Evolutionary conservation across 331 rosid species (phyloP).

Genomic region (Quercus lobata): DNA sequence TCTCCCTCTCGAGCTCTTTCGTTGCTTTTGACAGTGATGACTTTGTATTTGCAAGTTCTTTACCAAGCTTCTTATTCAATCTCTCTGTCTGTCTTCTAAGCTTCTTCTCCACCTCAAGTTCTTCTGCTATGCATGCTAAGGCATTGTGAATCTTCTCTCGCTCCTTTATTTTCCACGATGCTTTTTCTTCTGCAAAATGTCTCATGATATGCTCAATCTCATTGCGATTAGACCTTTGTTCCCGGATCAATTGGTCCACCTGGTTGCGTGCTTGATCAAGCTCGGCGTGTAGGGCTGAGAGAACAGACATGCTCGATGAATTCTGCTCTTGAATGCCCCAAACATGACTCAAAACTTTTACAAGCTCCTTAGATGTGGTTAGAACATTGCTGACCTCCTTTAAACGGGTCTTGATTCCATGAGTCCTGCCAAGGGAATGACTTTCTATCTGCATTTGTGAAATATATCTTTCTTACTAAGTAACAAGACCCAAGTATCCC

Average conservation of each 20-base stretch:
- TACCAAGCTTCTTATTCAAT: constrained; percentile 74
- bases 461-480: not conserved
- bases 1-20: constrained; percentile 79
- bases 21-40: constrained; percentile 44
- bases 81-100: constrained; percentile 76
- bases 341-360: constrained; percentile 63
- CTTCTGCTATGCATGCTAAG: constrained; percentile 47
- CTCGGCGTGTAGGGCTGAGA: constrained; percentile 66
- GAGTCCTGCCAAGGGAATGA: constrained; percentile 26
- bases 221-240: constrained; percentile 39
- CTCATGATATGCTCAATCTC: constrained; percentile 47
- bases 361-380: constrained; percentile 73
- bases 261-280: constrained; percentile 59
- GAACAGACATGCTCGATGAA: constrained; percentile 46
- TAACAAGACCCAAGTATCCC: too few relatives aligned
- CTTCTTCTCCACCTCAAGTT: constrained; percentile 77
- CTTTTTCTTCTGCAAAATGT: constrained; percentile 73
- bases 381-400: constrained; percentile 75
- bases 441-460: constrained; percentile 42
- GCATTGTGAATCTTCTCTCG: constrained; percentile 59
- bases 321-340: constrained; percentile 47
- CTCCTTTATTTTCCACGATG: constrained; percentile 67
- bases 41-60: constrained; percentile 66
- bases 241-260: constrained; percentile 54
- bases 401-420: constrained; percentile 47